phyloP scores from a whole-genome alignment of 495 filamentous ascomycete species.

The Aspergillus egyptiacus region DNA sequence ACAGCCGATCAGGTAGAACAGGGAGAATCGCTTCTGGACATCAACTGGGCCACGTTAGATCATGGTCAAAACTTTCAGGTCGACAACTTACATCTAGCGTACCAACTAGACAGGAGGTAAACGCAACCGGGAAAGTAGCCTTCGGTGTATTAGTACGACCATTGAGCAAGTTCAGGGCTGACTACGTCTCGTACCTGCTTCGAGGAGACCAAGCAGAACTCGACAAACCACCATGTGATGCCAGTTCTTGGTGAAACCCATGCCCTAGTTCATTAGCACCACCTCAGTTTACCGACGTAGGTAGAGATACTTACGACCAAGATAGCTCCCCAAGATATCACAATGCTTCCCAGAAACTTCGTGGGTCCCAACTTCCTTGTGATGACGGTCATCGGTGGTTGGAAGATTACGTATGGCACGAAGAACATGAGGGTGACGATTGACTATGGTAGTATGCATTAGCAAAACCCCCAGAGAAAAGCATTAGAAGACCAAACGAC shows the following conservation, averaged over 20 bases:
- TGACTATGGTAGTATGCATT: slow-evolving; percentile 28
- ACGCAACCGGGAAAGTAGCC: slow-evolving; percentile 58
- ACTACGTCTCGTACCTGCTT: slow-evolving; percentile 49
- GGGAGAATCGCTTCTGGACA: slow-evolving; percentile 56
- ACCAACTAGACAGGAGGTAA: slow-evolving; percentile 60
- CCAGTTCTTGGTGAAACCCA: slow-evolving; percentile 42
- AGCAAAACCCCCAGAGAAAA: neutral
- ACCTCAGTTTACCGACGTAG: neutral
- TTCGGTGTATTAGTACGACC: too few relatives aligned
- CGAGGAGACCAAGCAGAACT: slow-evolving; percentile 55
- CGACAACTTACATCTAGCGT: slow-evolving; percentile 44
- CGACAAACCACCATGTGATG: slow-evolving; percentile 45
- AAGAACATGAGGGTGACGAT: slow-evolving; percentile 62
- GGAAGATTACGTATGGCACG: slow-evolving; percentile 58
- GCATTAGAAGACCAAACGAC: neutral
- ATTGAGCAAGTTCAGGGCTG: too few relatives aligned
- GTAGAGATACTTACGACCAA: slow-evolving; percentile 29
- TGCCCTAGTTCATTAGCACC: slow-evolving; percentile 33
- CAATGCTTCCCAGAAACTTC: slow-evolving; percentile 48
- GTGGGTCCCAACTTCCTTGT: slow-evolving; percentile 57
- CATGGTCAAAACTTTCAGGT: neutral
- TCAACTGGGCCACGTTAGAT: slow-evolving; percentile 37
- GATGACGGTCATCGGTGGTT: slow-evolving; percentile 54
- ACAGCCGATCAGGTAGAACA: slow-evolving; percentile 60
- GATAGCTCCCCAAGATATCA: slow-evolving; percentile 44